Conservation (phyloP, 2,329 filamentous ascomycete genomes). For the Alternaria novae-zelandiae region DNA sequence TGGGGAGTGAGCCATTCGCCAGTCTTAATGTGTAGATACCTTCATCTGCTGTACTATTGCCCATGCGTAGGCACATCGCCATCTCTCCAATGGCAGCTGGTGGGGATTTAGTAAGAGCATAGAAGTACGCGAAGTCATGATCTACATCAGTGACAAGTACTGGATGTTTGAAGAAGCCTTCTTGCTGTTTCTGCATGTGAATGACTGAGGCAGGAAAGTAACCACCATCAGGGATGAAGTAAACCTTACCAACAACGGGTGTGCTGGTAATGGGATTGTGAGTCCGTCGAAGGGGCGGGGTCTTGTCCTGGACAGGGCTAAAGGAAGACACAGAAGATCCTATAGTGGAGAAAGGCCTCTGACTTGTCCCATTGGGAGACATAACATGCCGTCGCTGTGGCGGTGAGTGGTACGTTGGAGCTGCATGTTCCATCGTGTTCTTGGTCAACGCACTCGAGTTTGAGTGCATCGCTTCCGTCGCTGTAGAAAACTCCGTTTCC, state of each 20-base stretch:
- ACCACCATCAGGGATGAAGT: constrained; percentile 15
- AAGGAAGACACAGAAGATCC: not conserved
- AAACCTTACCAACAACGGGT: constrained; percentile 12
- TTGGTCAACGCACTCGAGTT: not conserved
- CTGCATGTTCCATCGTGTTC: not conserved
- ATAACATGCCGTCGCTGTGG: not conserved
- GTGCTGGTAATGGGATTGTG: not conserved
- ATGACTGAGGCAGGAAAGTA: constrained; percentile 17
- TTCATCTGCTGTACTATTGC: constrained; percentile 1
- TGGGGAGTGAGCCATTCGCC: constrained; percentile 5
- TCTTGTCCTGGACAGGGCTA: not conserved
- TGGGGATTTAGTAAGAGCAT: constrained; percentile 18
- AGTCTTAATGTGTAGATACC: constrained; percentile 14
- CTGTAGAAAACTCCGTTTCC: not conserved
- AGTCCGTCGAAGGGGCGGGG: not conserved
- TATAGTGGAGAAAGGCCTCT: not conserved
- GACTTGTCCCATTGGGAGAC: not conserved
- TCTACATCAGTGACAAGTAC: constrained; percentile 19
- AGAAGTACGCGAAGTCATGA: constrained; percentile 16
- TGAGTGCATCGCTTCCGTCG: not conserved
- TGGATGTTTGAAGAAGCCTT: constrained; percentile 28
- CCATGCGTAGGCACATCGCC: constrained; percentile 20
- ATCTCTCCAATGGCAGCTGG: constrained; percentile 19
- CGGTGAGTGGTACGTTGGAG: not conserved
- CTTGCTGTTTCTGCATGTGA: constrained; percentile 19